Conservation (phyloP, 768 basidiomycete genomes). For the Mycena alexandri region DNA sequence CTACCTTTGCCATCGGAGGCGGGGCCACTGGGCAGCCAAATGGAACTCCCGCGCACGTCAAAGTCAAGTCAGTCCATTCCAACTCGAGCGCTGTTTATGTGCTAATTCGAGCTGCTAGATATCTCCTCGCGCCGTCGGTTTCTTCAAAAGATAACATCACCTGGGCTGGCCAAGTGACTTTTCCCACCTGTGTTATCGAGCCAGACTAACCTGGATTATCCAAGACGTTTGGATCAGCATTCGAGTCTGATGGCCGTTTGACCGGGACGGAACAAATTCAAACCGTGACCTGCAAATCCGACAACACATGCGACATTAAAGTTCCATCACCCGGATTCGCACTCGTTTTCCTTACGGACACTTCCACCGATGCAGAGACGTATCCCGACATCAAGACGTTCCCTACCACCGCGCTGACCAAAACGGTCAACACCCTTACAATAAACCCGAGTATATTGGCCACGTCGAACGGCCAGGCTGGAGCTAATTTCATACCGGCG, state of each 20-base stretch:
- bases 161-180: slow-evolving; percentile 70
- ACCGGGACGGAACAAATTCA: slow-evolving; percentile 66
- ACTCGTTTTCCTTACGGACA: slow-evolving; percentile 75
- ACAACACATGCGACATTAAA: slow-evolving; percentile 68
- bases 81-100: not conserved
- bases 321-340: slow-evolving; percentile 82
- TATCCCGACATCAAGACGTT: slow-evolving; percentile 28
- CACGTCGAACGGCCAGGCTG: slow-evolving; percentile 35
- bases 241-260: slow-evolving; percentile 77
- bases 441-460: slow-evolving; percentile 29
- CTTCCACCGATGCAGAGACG: slow-evolving; percentile 47
- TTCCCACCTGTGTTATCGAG: not conserved
- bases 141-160: slow-evolving; percentile 69
- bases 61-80: slow-evolving; percentile 56
- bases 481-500: slow-evolving; percentile 32
- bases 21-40: slow-evolving; percentile 46
- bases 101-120: slow-evolving; percentile 52
- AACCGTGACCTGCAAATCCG: slow-evolving; percentile 70
- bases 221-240: slow-evolving; percentile 69
- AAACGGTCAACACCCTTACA: slow-evolving; percentile 28
- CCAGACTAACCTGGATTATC: slow-evolving; percentile 37
- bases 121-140: slow-evolving; percentile 62
- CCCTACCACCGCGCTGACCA: slow-evolving; percentile 31
- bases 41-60: slow-evolving; percentile 52
- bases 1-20: slow-evolving; percentile 57